Evolutionary conservation across 2,329 filamentous ascomycete genomes (phyloP).

Genomic region (Paramyrothecium roridum): DNA sequence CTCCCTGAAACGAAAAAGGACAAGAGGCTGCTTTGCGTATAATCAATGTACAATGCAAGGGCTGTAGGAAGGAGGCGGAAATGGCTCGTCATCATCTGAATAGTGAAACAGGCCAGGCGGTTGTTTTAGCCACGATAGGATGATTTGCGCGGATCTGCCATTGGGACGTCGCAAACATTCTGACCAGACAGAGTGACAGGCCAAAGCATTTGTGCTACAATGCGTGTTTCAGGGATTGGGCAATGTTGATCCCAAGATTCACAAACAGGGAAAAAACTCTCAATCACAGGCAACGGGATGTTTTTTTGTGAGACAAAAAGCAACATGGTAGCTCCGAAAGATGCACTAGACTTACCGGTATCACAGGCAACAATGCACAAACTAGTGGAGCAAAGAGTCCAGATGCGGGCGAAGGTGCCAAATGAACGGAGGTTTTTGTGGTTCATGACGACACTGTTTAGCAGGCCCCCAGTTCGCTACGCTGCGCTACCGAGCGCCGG

Average conservation of each 20-base stretch:
- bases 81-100: not conserved
- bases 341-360: not conserved
- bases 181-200: too few species aligned
- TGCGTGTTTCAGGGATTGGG: too few species aligned
- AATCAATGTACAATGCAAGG: too few species aligned
- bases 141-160: not conserved
- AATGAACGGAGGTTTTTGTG: too few species aligned
- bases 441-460: not conserved
- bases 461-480: not conserved
- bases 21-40: too few species aligned
- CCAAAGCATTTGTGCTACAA: too few species aligned
- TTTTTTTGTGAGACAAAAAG: not conserved
- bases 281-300: not conserved
- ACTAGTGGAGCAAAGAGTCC: not conserved
- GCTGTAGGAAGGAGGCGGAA: not conserved
- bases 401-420: not conserved
- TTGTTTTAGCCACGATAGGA: not conserved
- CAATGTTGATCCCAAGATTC: too few species aligned
- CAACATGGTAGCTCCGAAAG: not conserved
- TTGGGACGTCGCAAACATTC: not conserved
- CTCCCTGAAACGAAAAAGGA: too few species aligned
- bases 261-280: too few species aligned
- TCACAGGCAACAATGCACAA: not conserved
- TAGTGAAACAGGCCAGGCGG: not conserved
- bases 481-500: not conserved